Percentiles rank a stretch among this genome's conserved stretches.
Evolutionary conservation across 2,329 filamentous ascomycete species (phyloP).

Genomic region (Tolypocladium ophioglossoides): DNA sequence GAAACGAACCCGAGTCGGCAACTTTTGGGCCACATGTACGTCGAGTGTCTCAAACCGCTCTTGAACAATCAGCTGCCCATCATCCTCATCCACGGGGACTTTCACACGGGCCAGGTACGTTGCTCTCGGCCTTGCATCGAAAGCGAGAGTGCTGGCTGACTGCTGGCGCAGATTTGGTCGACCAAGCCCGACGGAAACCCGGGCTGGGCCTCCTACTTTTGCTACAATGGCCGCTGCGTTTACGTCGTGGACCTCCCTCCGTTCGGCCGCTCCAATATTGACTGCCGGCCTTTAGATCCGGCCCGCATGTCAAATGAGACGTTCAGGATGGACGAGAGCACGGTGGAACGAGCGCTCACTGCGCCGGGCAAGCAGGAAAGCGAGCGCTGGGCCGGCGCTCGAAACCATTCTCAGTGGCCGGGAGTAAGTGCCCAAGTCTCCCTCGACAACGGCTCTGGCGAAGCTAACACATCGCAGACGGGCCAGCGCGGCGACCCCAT

Average conservation of each 20-base stretch:
- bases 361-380: constrained; percentile 11
- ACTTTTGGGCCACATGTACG: constrained; percentile 21
- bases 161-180: constrained; percentile 22
- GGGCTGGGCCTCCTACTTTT: constrained; percentile 36
- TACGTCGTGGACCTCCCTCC: constrained; percentile 32
- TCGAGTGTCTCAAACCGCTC: constrained; percentile 19
- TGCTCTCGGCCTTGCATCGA: too few relatives aligned
- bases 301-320: constrained; percentile 9
- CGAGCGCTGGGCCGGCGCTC: constrained; percentile 13
- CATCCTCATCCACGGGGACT: constrained; percentile 25
- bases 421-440: constrained; percentile 13
- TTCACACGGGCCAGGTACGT: constrained; percentile 21
- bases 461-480: constrained; percentile 12
- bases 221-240: constrained; percentile 28
- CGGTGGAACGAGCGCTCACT: constrained; percentile 22
- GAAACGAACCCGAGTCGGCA: constrained; percentile 8
- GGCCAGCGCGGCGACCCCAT: constrained; percentile 29
- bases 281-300: constrained; percentile 2
- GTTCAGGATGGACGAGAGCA: constrained; percentile 7
- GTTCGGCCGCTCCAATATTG: constrained; percentile 23
- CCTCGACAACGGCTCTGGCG: too few relatives aligned
- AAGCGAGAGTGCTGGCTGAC: neutral
- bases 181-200: constrained; percentile 34
- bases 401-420: constrained; percentile 27
- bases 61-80: constrained; percentile 13